Conservation (phyloP, 202 grass and related monocot species). For the Saccharum hybrid region DNA sequence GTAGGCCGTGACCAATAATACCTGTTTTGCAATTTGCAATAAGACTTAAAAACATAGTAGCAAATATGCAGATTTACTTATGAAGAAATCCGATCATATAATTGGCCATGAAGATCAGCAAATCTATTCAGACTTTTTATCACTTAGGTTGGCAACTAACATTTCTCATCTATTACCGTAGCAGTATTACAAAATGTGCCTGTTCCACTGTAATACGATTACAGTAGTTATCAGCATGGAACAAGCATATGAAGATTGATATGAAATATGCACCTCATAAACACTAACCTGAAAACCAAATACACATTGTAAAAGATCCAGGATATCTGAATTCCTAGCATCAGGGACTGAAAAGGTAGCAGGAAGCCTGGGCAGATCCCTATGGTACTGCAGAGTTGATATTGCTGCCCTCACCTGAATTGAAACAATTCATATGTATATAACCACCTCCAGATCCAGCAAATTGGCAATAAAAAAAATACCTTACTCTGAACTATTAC, state of each 20-base stretch:
- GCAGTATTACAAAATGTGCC: neutral
- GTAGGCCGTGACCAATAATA: neutral
- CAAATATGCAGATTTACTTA: conserved; percentile 30
- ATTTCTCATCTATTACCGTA: conserved; percentile 5
- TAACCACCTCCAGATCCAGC: neutral
- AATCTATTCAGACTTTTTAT: neutral
- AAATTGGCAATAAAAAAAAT: conserved; percentile 13
- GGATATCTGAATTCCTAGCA: conserved; percentile 84
- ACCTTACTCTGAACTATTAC: conserved; percentile 43
- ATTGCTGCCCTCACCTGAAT: conserved; percentile 81
- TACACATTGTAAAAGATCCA: conserved; percentile 86
- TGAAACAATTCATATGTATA: conserved; percentile 32
- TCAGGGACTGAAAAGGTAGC: conserved; percentile 64
- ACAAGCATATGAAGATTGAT: conserved; percentile 16
- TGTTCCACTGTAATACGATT: neutral
- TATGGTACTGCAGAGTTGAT: conserved; percentile 81
- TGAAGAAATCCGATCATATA: conserved; percentile 28
- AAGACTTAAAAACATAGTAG: neutral
- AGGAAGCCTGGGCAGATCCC: conserved; percentile 78
- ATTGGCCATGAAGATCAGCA: conserved; percentile 8
- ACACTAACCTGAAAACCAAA: conserved; percentile 88
- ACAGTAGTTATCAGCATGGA: neutral
- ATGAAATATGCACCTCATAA: conserved; percentile 16
- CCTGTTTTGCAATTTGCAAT: neutral
- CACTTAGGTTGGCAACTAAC: conserved; percentile 17